Base-by-base conservation (phyloP, 371 early-diverging fungal genomes). In the Mortierella sp. region DNA sequence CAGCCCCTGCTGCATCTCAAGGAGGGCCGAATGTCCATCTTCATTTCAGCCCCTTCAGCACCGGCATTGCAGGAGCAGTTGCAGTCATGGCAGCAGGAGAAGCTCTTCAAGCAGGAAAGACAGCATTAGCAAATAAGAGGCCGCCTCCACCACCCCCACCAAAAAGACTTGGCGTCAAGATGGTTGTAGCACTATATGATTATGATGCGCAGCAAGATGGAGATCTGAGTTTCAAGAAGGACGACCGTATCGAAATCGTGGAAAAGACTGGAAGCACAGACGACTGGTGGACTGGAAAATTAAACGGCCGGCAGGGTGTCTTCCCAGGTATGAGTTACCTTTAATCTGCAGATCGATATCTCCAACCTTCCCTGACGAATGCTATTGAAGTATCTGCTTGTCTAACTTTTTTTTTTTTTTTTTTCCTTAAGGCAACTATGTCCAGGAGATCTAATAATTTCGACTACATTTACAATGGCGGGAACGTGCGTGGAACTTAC, bases 281-380 rank as follows among this genome's bases (percentile, higher is more conserved):
- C 58, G 94, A 92, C 69, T 94, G 95, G 95, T 94, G 94, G 94
- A 91, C 90, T 3, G 94, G 94, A 13, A 82, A 83, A 38, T 68
- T 92, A 28, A 87, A 89, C 67, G 93, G 93, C 45, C 48, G 38
- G 47, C 84, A 84, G 22, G 94, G 94, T 50, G 84, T 91, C 24
- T 94, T 94, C 83, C 94, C 94, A 66, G 94, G 80, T 74, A 71
- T 38, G 48, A 40, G 15, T 21, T 3, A n/a, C 50, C 50, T 50
- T n/a, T 47, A 8, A 47, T 36, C 40, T 21, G 21, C 15, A 9
- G 2, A n/a, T 10, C 21, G 21, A 58, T 22, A 32, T 47, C 41
- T 41, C 53, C 50, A 24, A 43, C 1, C 45, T 63, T 67, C 4
- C 32, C 10, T 22, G 15, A 55, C n/a, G 55, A 21, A 6, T 47